Evolutionary conservation across 2,329 filamentous ascomycete genomes (phyloP).

Genomic region (Diplodia intermedia): DNA sequence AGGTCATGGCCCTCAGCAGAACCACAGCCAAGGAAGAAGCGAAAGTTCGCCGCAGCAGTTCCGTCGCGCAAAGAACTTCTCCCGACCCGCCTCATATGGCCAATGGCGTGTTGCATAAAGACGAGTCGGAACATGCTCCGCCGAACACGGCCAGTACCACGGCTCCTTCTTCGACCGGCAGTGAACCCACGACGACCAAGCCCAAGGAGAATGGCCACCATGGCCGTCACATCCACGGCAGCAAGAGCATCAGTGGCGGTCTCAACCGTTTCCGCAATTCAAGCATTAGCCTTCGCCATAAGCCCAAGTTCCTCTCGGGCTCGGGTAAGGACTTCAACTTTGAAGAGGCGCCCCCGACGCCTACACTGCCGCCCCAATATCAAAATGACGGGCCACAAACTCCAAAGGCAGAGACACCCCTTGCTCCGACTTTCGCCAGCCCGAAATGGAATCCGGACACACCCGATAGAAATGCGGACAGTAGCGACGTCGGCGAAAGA

Average conservation of each 20-base stretch:
- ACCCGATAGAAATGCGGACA: background rate
- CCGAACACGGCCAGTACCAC: slow-evolving; percentile 24
- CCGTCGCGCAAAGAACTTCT: background rate
- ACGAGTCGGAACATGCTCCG: slow-evolving; percentile 14
- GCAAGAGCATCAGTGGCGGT: slow-evolving; percentile 47
- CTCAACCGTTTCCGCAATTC: slow-evolving; percentile 73
- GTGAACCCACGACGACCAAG: slow-evolving; percentile 34
- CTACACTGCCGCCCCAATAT: slow-evolving; percentile 33
- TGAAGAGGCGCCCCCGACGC: slow-evolving; percentile 40
- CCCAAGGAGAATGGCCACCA: slow-evolving; percentile 35
- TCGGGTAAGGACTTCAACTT: slow-evolving; percentile 38
- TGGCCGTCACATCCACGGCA: slow-evolving; percentile 23
- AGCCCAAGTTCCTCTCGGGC: slow-evolving; percentile 72
- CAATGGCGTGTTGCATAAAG: slow-evolving; percentile 5
- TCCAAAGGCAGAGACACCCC: slow-evolving; percentile 1
- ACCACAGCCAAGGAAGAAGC: slow-evolving; percentile 57
- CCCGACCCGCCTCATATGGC: background rate
- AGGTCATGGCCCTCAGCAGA: slow-evolving; percentile 71
- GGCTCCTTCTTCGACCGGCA: slow-evolving; percentile 21
- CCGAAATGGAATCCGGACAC: slow-evolving; percentile 20
- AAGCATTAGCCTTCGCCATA: slow-evolving; percentile 80
- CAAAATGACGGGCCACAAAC: slow-evolving; percentile 24
- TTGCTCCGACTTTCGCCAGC: slow-evolving; percentile 10
- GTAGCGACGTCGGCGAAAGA: slow-evolving; percentile 27
- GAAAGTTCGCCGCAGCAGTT: slow-evolving; percentile 11